Conservation (phyloP, 169 alveolate species). For the Babesia ovis region DNA sequence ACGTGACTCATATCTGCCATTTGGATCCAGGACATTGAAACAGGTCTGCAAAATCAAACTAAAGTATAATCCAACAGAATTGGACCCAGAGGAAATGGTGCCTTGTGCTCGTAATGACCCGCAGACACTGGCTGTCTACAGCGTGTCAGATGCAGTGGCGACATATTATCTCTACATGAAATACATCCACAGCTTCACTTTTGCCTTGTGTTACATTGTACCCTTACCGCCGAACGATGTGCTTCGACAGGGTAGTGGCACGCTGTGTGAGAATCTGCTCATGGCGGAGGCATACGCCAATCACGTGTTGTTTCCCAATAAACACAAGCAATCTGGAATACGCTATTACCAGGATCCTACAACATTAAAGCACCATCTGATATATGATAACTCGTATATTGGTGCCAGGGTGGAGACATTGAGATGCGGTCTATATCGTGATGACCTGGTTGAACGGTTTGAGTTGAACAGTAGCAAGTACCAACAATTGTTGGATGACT, state of each 20-base stretch:
- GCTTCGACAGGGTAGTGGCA: constrained; percentile 98
- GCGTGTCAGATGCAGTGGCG: constrained; percentile 99
- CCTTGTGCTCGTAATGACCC: constrained; percentile 92
- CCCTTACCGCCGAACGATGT: constrained; percentile 96
- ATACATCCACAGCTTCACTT: constrained; percentile 96
- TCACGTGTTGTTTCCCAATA: constrained; percentile 95
- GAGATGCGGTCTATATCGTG: constrained; percentile 94
- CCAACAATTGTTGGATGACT: constrained; percentile 81
- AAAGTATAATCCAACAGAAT: constrained; percentile 98
- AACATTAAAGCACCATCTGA: constrained; percentile 73
- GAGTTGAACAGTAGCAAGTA: constrained; percentile 86
- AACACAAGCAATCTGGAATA: constrained; percentile 88
- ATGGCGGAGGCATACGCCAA: constrained; percentile 97
- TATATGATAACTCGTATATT: constrained; percentile 85
- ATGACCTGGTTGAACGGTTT: constrained; percentile 93
- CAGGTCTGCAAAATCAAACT: constrained; percentile 97
- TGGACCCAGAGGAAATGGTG: constrained; percentile 99
- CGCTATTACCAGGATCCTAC: constrained; percentile 73
- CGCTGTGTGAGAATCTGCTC: constrained; percentile 96
- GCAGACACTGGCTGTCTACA: constrained; percentile 95
- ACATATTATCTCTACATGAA: constrained; percentile 96
- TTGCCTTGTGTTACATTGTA: constrained; percentile 95
- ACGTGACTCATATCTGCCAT: constrained; percentile 98
- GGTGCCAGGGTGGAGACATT: constrained; percentile 98
- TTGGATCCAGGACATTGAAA: constrained; percentile 89